Base-by-base conservation (phyloP, 345 rosid genomes). In the Cardamine chenopodiifolia region DNA sequence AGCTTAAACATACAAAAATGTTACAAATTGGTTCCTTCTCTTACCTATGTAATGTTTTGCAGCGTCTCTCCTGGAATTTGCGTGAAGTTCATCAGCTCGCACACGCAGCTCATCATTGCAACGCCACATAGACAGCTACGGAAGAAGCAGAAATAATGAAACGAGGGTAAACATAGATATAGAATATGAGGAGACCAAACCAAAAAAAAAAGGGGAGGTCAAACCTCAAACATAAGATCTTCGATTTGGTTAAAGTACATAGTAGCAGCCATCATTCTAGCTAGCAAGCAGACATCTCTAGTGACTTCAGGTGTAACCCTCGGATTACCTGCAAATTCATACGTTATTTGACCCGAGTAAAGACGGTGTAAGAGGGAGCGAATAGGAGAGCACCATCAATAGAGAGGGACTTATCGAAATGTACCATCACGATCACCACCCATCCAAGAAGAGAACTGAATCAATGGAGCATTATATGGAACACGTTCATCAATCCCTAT, bases 381-480 rank as follows among this genome's bases (percentile, higher is more conserved):
- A 29, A 35, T 12, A 60, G 1, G 29, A 49, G 7, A 47, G 35
- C 23, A n/a, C n/a, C n/a, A n/a, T n/a, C n/a, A n/a, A n/a, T 47
- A 10, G 14, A 2, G 35, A 59, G 6, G 28, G 49, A 18, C 15
- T 29, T 42, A 32, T 19, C 62, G 54, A 68, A 54, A 22, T 3
- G 23, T 80, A 93, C 99, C 99, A 52, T 96, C 99, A 72, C 98
- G 99, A 80, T 96, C 98, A 50, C 99, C 99, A 35, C 99, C 99
- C 99, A 92, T 92, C 99, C 99, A 96, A 15, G 99, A 96, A 65
- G 99, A 92, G 76, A 96, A 96, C 39, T 96, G 99, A 75, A 96
- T 96, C 28, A 96, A 86, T 12, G 99, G 99, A 3, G 98, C 99
- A 76, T 96, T 96, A 63, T 96, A 92, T 18, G 99, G 99, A 63